These are phyloP conservation scores for Spongispora temasekensis DNA, from an alignment of 1,284 basidiomycete genomes.

Conservation along the genomic window DNA sequence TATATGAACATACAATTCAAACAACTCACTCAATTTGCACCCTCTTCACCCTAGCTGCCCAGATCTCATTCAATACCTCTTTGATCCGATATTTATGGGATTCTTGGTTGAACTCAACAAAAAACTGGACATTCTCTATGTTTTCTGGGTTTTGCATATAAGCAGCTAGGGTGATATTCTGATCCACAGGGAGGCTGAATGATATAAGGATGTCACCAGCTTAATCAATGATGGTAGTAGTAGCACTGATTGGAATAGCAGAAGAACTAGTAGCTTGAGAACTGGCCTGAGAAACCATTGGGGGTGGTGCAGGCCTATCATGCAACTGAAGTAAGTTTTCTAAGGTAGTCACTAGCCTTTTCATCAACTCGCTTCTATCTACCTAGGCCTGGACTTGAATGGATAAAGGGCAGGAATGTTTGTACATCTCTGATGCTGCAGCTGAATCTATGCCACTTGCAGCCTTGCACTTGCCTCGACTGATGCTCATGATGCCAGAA, in stretches of 20 bases:
- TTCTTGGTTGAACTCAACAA: background rate
- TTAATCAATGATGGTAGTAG: background rate
- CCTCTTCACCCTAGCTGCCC: background rate
- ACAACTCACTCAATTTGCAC: background rate
- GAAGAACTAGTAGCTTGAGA: background rate
- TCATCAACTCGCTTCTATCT: background rate
- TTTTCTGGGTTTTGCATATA: constrained; percentile 6
- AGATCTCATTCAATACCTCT: background rate
- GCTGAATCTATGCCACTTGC: background rate
- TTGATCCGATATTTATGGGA: background rate
- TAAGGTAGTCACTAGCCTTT: background rate
- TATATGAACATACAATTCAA: background rate
- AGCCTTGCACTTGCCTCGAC: background rate
- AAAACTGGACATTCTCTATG: background rate
- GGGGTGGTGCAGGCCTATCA: background rate
- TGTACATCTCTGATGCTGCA: background rate
- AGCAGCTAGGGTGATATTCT: background rate
- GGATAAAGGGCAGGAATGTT: background rate
- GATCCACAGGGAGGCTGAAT: background rate
- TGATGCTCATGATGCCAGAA: background rate
- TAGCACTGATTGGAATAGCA: background rate
- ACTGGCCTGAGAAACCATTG: too few relatives aligned
- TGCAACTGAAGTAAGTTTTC: background rate
- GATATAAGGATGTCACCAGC: background rate
- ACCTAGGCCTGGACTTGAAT: background rate